Conservation (phyloP, 441 rosid species). For the Adansonia gregorii region DNA sequence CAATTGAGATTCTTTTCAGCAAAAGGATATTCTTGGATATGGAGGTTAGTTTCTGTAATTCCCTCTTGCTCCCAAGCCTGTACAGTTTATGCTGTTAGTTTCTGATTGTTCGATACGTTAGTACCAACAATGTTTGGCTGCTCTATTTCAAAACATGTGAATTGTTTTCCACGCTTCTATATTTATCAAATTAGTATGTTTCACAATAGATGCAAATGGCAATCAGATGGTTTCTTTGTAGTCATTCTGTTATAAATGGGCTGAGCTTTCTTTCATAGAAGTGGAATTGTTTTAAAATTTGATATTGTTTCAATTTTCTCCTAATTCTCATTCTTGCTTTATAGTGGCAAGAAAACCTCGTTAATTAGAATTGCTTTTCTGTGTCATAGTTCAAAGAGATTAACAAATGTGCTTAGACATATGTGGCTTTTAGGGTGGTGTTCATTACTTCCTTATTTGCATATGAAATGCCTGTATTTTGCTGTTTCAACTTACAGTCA, state of each 20-base stretch:
- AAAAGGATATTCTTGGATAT: conserved; percentile 60
- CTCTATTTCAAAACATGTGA: not conserved
- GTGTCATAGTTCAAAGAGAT: not conserved
- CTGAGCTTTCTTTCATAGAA: not conserved
- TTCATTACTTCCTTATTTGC: not conserved
- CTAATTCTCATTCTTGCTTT: conserved; percentile 1
- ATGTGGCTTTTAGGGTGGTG: not conserved
- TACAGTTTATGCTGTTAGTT: not conserved
- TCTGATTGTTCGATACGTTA: not conserved
- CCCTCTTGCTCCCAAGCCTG: not conserved
- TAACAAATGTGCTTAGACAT: not conserved
- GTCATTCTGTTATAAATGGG: conserved; percentile 1
- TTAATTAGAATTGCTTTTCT: not conserved
- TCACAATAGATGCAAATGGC: not conserved
- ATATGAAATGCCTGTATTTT: not conserved
- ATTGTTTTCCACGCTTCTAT: not conserved
- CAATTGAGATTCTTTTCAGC: conserved; percentile 75
- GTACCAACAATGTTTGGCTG: not conserved
- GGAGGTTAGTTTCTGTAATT: conserved; percentile 62
- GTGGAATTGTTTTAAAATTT: not conserved
- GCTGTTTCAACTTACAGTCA: not conserved
- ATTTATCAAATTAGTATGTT: not conserved
- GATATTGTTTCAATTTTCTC: not conserved
- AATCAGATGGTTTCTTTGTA: not conserved
- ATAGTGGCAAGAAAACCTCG: not conserved